These are phyloP conservation scores for Hypoxylon trugodes DNA, from an alignment of 495 filamentous ascomycete genomes.

Conservation along the genomic window DNA sequence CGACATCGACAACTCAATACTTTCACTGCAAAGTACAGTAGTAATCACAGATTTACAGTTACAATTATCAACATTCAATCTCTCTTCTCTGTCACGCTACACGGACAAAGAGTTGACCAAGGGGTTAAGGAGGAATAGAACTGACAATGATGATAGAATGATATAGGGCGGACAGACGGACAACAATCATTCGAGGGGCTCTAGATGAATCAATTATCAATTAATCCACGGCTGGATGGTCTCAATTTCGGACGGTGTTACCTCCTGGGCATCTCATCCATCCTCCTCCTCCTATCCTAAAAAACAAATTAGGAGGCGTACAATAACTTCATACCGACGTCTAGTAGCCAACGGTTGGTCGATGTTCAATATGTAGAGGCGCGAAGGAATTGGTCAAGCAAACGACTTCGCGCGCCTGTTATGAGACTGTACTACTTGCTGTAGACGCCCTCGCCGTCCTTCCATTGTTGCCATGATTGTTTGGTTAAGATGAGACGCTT, in stretches of 20 bases:
- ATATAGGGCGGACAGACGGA: constrained; percentile 1
- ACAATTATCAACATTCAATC: not conserved
- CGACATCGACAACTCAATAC: constrained; percentile 14
- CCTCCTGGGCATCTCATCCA: constrained; percentile 12
- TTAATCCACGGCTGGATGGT: constrained; percentile 6
- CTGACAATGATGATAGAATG: not conserved
- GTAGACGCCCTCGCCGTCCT: constrained; percentile 17
- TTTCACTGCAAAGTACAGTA: constrained; percentile 16
- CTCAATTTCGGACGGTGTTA: constrained; percentile 14
- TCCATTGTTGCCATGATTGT: not conserved
- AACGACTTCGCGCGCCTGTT: constrained; percentile 17
- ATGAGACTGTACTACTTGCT: constrained; percentile 4
- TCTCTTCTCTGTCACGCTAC: not conserved
- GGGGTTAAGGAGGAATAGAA: not conserved
- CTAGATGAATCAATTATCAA: constrained; percentile 20
- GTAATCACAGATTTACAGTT: constrained; percentile 17
- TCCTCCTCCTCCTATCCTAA: constrained; percentile 34
- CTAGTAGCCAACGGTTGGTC: not conserved
- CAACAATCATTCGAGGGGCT: constrained; percentile 14
- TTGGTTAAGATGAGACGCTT: constrained; percentile 26
- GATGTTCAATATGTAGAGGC: constrained; percentile 11
- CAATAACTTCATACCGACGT: constrained; percentile 7
- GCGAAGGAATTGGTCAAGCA: constrained; percentile 8
- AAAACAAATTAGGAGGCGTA: constrained; percentile 16
- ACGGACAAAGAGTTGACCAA: not conserved